Conservation (phyloP, 768 basidiomycete genomes). For the Psilocybe cyanescens region DNA sequence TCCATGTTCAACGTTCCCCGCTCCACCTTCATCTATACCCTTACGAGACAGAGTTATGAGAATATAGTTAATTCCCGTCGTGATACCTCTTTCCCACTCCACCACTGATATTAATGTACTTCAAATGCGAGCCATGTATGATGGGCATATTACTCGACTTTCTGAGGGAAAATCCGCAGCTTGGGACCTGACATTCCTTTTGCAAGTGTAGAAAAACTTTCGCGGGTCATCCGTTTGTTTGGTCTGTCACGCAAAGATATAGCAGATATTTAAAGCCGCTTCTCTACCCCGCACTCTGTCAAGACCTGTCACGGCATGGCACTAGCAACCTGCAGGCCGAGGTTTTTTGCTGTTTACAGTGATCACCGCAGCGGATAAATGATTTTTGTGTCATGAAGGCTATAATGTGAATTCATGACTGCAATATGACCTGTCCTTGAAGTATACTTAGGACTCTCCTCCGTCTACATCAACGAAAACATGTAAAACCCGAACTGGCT, state of each 20-base stretch:
- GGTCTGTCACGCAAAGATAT: not conserved
- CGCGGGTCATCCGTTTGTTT: slow-evolving; percentile 1
- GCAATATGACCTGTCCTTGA: too few relatives aligned
- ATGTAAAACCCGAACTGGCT: too few relatives aligned
- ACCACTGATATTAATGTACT: not conserved
- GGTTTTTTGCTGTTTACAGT: not conserved
- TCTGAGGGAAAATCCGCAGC: not conserved
- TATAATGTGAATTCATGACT: too few relatives aligned
- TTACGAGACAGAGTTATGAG: not conserved
- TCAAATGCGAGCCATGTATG: not conserved
- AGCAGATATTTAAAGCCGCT: not conserved
- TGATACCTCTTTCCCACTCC: not conserved
- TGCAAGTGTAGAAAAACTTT: not conserved
- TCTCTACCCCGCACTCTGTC: not conserved
- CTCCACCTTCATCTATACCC: not conserved
- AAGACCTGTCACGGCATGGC: not conserved
- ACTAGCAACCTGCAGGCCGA: not conserved
- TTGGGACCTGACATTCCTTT: not conserved
- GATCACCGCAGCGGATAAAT: not conserved
- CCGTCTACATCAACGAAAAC: too few relatives aligned
- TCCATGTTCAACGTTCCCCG: not conserved
- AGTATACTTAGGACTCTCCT: too few relatives aligned
- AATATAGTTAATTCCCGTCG: not conserved
- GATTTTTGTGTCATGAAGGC: not conserved
- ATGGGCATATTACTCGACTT: not conserved